Conservation (phyloP, 768 basidiomycete species). For the Cantharellus anzutake region DNA sequence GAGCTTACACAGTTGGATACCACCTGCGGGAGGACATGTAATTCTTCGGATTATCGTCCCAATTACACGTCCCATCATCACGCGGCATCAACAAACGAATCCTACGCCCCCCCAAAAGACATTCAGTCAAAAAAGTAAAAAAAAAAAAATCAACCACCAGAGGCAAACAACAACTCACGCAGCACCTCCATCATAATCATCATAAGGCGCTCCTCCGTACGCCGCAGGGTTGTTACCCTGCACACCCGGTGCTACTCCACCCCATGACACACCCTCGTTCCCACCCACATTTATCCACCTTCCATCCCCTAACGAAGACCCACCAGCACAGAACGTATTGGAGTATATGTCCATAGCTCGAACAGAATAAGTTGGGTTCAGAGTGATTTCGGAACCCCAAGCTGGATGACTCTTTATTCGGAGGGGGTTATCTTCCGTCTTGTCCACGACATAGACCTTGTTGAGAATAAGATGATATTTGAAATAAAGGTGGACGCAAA, state of each 20-base stretch:
- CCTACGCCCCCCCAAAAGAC: not conserved
- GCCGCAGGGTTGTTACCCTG: not conserved
- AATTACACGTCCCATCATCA: slow-evolving; percentile 8
- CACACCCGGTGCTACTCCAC: not conserved
- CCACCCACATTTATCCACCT: slow-evolving; percentile 65
- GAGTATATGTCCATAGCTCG: slow-evolving; percentile 45
- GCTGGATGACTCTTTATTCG: slow-evolving; percentile 57
- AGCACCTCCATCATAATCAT: slow-evolving; percentile 37
- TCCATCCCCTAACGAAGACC: slow-evolving; percentile 57
- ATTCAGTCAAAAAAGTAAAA: not conserved
- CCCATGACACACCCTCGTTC: slow-evolving; percentile 40
- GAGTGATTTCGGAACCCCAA: slow-evolving; percentile 60
- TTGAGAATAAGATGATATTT: not conserved
- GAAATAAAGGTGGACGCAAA: not conserved
- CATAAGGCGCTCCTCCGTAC: slow-evolving; percentile 10
- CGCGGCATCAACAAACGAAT: slow-evolving; percentile 5
- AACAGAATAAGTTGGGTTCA: slow-evolving; percentile 35
- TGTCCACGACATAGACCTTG: slow-evolving; percentile 37
- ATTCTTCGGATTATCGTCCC: slow-evolving; percentile 1
- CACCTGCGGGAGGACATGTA: slow-evolving; percentile 16
- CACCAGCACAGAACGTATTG: slow-evolving; percentile 78
- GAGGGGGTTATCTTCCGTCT: slow-evolving; percentile 72
- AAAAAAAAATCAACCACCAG: not conserved
- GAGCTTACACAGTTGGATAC: slow-evolving; percentile 18
- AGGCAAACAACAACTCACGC: slow-evolving; percentile 62